Conservation (phyloP, 2,329 filamentous ascomycete genomes). For the Dissoconium aciculare region DNA sequence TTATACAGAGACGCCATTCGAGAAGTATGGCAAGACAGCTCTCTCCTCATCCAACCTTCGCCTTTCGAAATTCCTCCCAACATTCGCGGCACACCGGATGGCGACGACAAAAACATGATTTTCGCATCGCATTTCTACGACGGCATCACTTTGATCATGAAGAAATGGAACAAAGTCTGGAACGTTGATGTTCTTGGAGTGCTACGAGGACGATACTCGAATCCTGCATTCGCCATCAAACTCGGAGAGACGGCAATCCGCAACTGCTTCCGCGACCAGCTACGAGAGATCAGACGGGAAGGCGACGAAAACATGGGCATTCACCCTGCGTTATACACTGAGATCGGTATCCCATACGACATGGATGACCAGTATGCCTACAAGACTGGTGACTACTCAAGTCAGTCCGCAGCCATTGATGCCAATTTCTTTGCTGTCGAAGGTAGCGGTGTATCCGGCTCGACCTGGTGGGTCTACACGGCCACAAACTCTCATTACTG, state of each 20-base stretch:
- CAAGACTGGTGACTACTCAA: slow-evolving; percentile 86
- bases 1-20: slow-evolving; percentile 62
- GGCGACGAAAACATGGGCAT: slow-evolving; percentile 77
- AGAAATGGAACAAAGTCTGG: slow-evolving; percentile 96
- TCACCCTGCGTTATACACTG: slow-evolving; percentile 78
- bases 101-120: slow-evolving; percentile 80
- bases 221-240: slow-evolving; percentile 81
- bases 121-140: slow-evolving; percentile 97
- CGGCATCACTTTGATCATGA: slow-evolving; percentile 89
- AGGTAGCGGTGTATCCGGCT: slow-evolving; percentile 67
- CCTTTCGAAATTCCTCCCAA: slow-evolving; percentile 80
- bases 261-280: slow-evolving; percentile 81
- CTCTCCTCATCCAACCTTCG: slow-evolving; percentile 82
- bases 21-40: slow-evolving; percentile 58
- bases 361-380: slow-evolving; percentile 97
- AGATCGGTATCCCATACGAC: slow-evolving; percentile 96
- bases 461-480: slow-evolving; percentile 79
- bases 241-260: slow-evolving; percentile 86
- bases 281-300: slow-evolving; percentile 69
- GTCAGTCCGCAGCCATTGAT: slow-evolving; percentile 82
- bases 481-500: slow-evolving; percentile 70
- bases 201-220: slow-evolving; percentile 72
- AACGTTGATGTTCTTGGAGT: slow-evolving; percentile 94
- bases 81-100: slow-evolving; percentile 63
- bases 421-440: slow-evolving; percentile 92